phyloP scores from a whole-genome alignment of 73 alveolate genomes.

The Paramecium sonneborni region DNA sequence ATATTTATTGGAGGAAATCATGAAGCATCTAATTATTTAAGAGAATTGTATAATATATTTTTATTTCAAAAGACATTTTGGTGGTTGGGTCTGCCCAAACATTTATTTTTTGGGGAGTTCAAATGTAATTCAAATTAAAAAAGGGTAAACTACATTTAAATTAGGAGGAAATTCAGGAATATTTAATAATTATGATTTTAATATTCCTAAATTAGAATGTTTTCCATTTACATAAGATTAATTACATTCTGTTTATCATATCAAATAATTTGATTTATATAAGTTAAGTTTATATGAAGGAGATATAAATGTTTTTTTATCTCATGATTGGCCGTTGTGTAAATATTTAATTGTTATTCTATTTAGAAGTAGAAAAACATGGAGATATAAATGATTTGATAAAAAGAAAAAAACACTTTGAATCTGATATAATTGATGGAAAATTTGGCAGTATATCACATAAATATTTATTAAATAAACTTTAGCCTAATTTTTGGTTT shows the following conservation, averaged over 20 bases:
- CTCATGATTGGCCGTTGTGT: conserved; percentile 96
- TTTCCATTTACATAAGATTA: conserved; percentile 81
- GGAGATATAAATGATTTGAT: conserved; percentile 59
- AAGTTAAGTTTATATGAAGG: conserved; percentile 67
- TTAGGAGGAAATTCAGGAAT: conserved; percentile 96
- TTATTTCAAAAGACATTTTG: conserved; percentile 73
- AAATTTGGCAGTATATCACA: conserved; percentile 69
- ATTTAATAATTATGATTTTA: conserved; percentile 81
- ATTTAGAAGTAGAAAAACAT: background rate
- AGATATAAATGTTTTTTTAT: conserved; percentile 70
- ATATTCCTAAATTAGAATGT: conserved; percentile 78
- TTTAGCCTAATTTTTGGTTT: conserved; percentile 80
- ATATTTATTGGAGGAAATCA: conserved; percentile 97
- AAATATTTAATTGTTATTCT: background rate
- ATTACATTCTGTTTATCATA: conserved; percentile 81
- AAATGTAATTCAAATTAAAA: conserved; percentile 79
- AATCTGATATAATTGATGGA: conserved; percentile 51
- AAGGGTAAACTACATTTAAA: conserved; percentile 71
- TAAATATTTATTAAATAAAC: conserved; percentile 41
- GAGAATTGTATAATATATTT: conserved; percentile 64
- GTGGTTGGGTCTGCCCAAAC: conserved; percentile 96
- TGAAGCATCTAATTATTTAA: conserved; percentile 92
- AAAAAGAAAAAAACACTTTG: conserved; percentile 57
- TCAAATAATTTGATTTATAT: conserved; percentile 84
- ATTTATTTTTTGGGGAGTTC: conserved; percentile 90